phyloP scores from a whole-genome alignment of 768 basidiomycete genomes.

The Tremella yokohamensis region DNA sequence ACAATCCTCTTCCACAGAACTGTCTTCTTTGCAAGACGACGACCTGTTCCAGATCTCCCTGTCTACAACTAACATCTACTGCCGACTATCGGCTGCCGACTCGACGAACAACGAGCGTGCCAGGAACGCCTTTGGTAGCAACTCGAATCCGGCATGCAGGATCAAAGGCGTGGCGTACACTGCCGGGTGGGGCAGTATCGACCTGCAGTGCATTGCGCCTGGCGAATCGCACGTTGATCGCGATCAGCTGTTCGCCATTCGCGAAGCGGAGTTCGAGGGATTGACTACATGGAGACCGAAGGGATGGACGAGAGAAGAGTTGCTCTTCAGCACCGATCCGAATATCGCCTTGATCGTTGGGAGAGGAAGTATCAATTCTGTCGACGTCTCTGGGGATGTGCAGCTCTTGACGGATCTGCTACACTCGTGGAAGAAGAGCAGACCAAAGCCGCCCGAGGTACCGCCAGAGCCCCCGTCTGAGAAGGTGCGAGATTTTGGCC shows the following conservation, averaged over 20 bases:
- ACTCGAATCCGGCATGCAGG: slow-evolving; percentile 23
- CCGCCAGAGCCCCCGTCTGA: neutral
- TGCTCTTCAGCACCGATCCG: slow-evolving; percentile 40
- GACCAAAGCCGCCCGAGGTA: slow-evolving; percentile 4
- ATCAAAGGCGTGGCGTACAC: slow-evolving; percentile 32
- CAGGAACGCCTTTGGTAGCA: slow-evolving; percentile 41
- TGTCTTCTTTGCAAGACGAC: slow-evolving; percentile 4
- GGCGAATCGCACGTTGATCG: slow-evolving; percentile 22
- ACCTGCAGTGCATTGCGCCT: slow-evolving; percentile 30
- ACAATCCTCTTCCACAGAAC: slow-evolving; percentile 25
- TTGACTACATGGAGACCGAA: slow-evolving; percentile 39
- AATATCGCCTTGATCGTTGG: slow-evolving; percentile 38
- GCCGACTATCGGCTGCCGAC: slow-evolving; percentile 33
- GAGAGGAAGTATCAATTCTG: slow-evolving; percentile 19
- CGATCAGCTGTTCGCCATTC: slow-evolving; percentile 29
- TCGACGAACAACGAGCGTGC: slow-evolving; percentile 37
- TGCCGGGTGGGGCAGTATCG: slow-evolving; percentile 22
- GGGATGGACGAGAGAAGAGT: slow-evolving; percentile 40
- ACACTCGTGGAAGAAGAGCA: slow-evolving; percentile 16
- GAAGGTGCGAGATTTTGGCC: slow-evolving; percentile 1
- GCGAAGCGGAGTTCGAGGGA: slow-evolving; percentile 27
- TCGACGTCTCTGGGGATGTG: slow-evolving; percentile 35
- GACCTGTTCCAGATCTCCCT: slow-evolving; percentile 28
- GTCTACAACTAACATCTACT: slow-evolving; percentile 16
- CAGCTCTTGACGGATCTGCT: slow-evolving; percentile 34